phyloP scores from a whole-genome alignment of 331 rosid genomes.

The Acacia pycnantha region DNA sequence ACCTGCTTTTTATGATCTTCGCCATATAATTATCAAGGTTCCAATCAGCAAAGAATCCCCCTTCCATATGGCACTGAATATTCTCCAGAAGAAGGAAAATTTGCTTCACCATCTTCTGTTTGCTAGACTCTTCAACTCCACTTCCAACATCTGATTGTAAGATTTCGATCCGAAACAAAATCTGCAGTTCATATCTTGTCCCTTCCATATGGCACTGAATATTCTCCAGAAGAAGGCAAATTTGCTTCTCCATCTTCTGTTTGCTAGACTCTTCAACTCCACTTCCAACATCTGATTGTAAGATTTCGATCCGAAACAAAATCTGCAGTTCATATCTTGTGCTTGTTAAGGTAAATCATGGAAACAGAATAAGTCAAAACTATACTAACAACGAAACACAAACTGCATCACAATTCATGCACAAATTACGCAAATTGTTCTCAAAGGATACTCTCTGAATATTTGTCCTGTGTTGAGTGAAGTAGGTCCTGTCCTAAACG shows the following conservation, averaged over 20 bases:
- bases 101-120: too few relatives aligned
- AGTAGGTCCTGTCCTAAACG: slow-evolving; percentile 36
- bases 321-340: slow-evolving; percentile 90
- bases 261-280: slow-evolving; percentile 39
- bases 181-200: too few relatives aligned
- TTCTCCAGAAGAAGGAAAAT: too few relatives aligned
- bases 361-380: slow-evolving; percentile 8
- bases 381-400: slow-evolving; percentile 5
- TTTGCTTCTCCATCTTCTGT: slow-evolving; percentile 80
- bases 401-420: neutral
- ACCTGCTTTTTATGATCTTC: slow-evolving; percentile 74
- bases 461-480: slow-evolving; percentile 37
- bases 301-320: slow-evolving; percentile 85
- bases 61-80: too few relatives aligned
- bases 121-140: too few relatives aligned
- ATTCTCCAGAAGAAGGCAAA: slow-evolving; percentile 71
- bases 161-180: too few relatives aligned
- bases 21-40: slow-evolving; percentile 74
- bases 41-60: slow-evolving; percentile 85
- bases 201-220: slow-evolving; percentile 83
- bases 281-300: slow-evolving; percentile 62
- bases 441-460: slow-evolving; percentile 89
- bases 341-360: slow-evolving; percentile 47
- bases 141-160: too few relatives aligned
- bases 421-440: slow-evolving; percentile 22